Percentiles rank a stretch among this genome's conserved stretches.
These are phyloP conservation scores for Hyphopichia pseudoburtonii DNA, from an alignment of 1,139 yeast genomes.

Conservation along the genomic window DNA sequence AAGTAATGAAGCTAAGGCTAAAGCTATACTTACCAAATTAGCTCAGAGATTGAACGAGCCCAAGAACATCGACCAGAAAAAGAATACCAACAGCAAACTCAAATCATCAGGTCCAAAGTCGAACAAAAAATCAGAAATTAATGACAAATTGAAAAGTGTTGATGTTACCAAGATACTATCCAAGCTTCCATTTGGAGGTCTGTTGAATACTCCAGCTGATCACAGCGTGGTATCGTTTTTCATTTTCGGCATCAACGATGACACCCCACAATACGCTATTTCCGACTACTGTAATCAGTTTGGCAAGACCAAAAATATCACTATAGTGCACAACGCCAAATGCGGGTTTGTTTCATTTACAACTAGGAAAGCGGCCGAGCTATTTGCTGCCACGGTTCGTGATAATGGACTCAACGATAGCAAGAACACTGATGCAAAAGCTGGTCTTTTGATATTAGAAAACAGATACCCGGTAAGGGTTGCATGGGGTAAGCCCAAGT, in stretches of 20 bases:
- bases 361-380: slow-evolving; percentile 53
- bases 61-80: neutral
- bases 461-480: slow-evolving; percentile 52
- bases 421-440: slow-evolving; percentile 24
- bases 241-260: slow-evolving; percentile 68
- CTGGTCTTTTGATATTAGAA: slow-evolving; percentile 36
- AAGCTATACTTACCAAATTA: slow-evolving; percentile 36
- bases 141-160: slow-evolving; percentile 27
- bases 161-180: slow-evolving; percentile 52
- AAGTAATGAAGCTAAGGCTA: slow-evolving; percentile 22
- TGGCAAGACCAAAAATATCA: slow-evolving; percentile 50
- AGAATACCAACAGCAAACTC: neutral
- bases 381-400: slow-evolving; percentile 42
- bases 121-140: slow-evolving; percentile 7
- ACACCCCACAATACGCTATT: slow-evolving; percentile 63
- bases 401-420: slow-evolving; percentile 30
- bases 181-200: slow-evolving; percentile 63
- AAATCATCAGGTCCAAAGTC: slow-evolving; percentile 6
- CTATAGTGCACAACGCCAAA: slow-evolving; percentile 59
- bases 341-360: slow-evolving; percentile 65
- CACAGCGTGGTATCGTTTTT: slow-evolving; percentile 53
- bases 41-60: slow-evolving; percentile 34
- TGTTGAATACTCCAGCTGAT: slow-evolving; percentile 37
- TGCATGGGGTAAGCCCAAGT: slow-evolving; percentile 63
- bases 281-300: slow-evolving; percentile 45